Percentiles rank a stretch among this genome's conserved stretches.
These are phyloP conservation scores for Buddleja alternifolia DNA, from an alignment of 257 asterid genomes.

Conservation along the genomic window DNA sequence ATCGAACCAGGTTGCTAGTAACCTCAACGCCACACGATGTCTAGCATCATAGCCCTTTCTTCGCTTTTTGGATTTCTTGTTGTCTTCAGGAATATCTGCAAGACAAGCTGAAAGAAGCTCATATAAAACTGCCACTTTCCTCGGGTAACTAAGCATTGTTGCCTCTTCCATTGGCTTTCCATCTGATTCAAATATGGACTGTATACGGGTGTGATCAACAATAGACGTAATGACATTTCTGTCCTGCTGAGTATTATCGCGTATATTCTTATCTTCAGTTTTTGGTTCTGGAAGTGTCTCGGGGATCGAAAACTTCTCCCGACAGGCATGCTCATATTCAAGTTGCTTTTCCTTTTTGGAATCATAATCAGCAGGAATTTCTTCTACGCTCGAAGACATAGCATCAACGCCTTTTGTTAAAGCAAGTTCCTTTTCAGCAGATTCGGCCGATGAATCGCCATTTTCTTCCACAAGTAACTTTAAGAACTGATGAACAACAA, in stretches of 20 bases:
- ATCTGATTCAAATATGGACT: slow-evolving; percentile 44
- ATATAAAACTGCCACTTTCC: slow-evolving; percentile 71
- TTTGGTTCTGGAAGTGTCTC: slow-evolving; percentile 34
- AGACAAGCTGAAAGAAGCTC: slow-evolving; percentile 91
- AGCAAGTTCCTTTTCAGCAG: slow-evolving; percentile 60
- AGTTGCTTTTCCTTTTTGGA: slow-evolving; percentile 68
- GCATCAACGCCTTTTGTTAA: slow-evolving; percentile 66
- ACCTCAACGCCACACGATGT: slow-evolving; percentile 80
- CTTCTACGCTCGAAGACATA: slow-evolving; percentile 71
- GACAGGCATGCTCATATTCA: slow-evolving; percentile 66
- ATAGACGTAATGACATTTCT: slow-evolving; percentile 38
- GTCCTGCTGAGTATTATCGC: slow-evolving; percentile 41
- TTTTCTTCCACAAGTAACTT: slow-evolving; percentile 77
- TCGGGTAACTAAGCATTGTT: slow-evolving; percentile 54
- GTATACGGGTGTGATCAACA: slow-evolving; percentile 39
- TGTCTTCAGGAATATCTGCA: slow-evolving; percentile 55
- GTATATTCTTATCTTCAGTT: slow-evolving; percentile 34
- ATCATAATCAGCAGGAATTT: slow-evolving; percentile 42
- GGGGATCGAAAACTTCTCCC: slow-evolving; percentile 62
- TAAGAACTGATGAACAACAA: slow-evolving; percentile 54
- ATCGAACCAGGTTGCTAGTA: slow-evolving; percentile 85
- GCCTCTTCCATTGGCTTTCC: slow-evolving; percentile 70
- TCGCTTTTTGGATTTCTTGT: slow-evolving; percentile 44
- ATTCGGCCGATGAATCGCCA: slow-evolving; percentile 50
- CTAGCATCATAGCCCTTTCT: slow-evolving; percentile 88